These are phyloP conservation scores for Dichotomopilus funicola DNA, from an alignment of 2,329 filamentous ascomycete species.

Conservation along the genomic window DNA sequence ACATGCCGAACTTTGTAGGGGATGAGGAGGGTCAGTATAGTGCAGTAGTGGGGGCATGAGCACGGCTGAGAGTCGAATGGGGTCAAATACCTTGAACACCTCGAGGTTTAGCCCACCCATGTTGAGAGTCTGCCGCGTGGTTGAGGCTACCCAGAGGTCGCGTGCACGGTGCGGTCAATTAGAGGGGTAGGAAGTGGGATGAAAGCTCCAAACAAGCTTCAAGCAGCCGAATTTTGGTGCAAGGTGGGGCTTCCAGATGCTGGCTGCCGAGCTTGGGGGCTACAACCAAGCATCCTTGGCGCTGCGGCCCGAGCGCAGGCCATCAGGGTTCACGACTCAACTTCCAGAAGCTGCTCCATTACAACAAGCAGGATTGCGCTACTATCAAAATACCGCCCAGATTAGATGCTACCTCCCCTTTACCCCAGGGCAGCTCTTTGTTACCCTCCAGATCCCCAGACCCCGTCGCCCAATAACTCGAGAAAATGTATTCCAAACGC, in stretches of 20 bases:
- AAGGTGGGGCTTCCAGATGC: constrained; percentile 9
- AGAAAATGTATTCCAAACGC: constrained; percentile 62
- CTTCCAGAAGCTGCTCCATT: neutral
- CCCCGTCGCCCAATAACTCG: constrained; percentile 61
- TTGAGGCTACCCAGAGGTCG: neutral
- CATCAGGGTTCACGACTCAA: constrained; percentile 7
- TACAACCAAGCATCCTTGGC: constrained; percentile 4
- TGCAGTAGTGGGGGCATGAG: neutral
- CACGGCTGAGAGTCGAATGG: too few species aligned
- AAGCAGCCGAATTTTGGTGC: neutral
- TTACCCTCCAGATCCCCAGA: constrained; percentile 57
- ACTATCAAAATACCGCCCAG: constrained; percentile 2
- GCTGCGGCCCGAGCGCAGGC: constrained; percentile 1
- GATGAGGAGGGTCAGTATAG: neutral
- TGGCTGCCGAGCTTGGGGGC: neutral
- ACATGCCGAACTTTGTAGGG: constrained; percentile 77
- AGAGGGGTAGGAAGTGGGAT: too few species aligned
- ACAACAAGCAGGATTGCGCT: neutral
- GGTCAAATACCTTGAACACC: constrained; percentile 71
- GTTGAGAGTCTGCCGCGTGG: constrained; percentile 13
- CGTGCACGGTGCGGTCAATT: neutral
- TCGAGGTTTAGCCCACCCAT: constrained; percentile 88
- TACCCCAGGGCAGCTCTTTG: constrained; percentile 46
- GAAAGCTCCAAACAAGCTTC: too few species aligned
- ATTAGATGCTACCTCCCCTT: constrained; percentile 7